A percentile compares a stretch with the other conserved stretches of the same genome.
Evolutionary conservation across 805 yeast genomes (phyloP).

Genomic region (Pichia heedii): DNA sequence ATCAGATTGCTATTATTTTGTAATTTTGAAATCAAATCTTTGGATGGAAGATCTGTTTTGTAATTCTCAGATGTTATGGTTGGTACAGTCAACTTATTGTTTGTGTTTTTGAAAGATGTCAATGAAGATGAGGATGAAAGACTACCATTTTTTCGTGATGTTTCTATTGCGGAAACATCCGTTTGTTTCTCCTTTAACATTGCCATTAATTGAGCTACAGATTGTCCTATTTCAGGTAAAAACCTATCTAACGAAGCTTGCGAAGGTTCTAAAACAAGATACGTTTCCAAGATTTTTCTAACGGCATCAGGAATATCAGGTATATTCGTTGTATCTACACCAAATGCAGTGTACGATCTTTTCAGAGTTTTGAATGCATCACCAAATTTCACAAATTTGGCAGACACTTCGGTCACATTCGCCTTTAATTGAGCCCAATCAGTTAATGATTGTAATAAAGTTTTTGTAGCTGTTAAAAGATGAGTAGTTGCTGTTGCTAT

Average conservation of each 20-base stretch:
- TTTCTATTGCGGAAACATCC: constrained; percentile 18
- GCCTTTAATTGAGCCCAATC: constrained; percentile 85
- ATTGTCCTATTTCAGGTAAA: constrained; percentile 76
- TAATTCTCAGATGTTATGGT: not conserved
- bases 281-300: constrained; percentile 73
- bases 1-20: constrained; percentile 79
- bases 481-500: constrained; percentile 50
- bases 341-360: constrained; percentile 67
- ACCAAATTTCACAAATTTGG: constrained; percentile 85
- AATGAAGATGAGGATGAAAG: not conserved
- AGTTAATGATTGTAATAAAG: constrained; percentile 73
- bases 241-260: constrained; percentile 73
- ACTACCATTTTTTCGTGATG: constrained; percentile 2
- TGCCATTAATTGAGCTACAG: constrained; percentile 71
- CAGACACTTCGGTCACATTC: constrained; percentile 76
- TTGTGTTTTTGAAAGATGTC: not conserved
- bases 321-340: constrained; percentile 72
- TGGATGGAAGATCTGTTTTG: constrained; percentile 7
- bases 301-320: constrained; percentile 86
- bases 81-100: not conserved
- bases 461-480: constrained; percentile 80
- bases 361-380: constrained; percentile 87
- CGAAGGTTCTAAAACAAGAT: constrained; percentile 76
- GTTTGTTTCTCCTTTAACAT: constrained; percentile 75
- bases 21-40: constrained; percentile 64